A percentile compares a stretch with the other conserved stretches of the same genome.
Conservation (phyloP, 345 rosid species). For the Acer negundo region DNA sequence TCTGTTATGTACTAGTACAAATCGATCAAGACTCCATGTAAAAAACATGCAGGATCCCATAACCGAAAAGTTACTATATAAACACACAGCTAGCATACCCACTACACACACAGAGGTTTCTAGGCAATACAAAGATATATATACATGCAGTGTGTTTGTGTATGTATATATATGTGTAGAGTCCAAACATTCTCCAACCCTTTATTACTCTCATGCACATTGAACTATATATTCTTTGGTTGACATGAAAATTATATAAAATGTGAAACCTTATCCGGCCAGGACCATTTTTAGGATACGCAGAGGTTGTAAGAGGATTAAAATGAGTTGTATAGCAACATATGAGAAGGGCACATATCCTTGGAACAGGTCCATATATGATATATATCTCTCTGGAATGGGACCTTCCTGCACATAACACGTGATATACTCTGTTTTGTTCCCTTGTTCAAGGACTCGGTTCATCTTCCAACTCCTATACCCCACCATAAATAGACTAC, state of each 20-base stretch:
- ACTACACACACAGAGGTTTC: too few relatives aligned
- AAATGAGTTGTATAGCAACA: background rate
- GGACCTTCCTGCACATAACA: conserved; percentile 30
- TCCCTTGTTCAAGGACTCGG: conserved; percentile 24
- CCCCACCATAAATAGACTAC: conserved; percentile 48
- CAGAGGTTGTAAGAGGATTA: conserved; percentile 8
- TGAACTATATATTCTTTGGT: background rate
- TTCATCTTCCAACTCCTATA: conserved; percentile 16
- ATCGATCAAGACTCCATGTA: too few relatives aligned
- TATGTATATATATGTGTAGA: background rate
- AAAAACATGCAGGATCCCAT: too few relatives aligned
- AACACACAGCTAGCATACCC: too few relatives aligned
- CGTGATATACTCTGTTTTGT: conserved; percentile 32
- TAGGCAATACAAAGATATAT: too few relatives aligned
- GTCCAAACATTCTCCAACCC: conserved; percentile 11
- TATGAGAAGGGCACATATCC: conserved; percentile 2
- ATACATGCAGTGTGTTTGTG: too few relatives aligned
- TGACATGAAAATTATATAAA: background rate
- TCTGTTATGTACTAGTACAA: too few relatives aligned
- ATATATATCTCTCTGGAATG: conserved; percentile 12
- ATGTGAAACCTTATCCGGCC: conserved; percentile 17
- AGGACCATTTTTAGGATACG: conserved; percentile 22
- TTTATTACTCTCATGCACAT: background rate
- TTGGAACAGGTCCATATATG: conserved; percentile 14
- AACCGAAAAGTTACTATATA: too few relatives aligned